Evolutionary conservation across 108 stramenopile species (phyloP), one percentile per base, ranked within the genome.

Genomic region (Discostella stelligeroides): DNA sequence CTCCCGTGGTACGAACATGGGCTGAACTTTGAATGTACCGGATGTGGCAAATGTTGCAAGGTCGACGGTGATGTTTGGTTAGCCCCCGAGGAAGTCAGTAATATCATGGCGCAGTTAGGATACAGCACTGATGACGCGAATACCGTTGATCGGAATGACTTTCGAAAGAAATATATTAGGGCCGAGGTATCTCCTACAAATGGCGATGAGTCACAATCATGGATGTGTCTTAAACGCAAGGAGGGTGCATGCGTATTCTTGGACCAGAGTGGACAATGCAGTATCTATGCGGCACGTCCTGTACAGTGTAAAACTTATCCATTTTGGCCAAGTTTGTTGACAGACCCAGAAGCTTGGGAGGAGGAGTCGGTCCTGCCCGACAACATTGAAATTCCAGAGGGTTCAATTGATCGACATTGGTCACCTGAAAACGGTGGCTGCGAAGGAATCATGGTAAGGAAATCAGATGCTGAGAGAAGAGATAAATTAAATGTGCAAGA

Each of bases 41-140:
- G 60, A 13, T 87, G 84, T 63, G 86, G 84, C 13, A 87, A 85
- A 82, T 87, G 86, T 59, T 87, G 86, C 72, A 70, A 80, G 25
- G 84, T 84, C 21, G 82, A 83, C 28, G 86, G 86, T 6, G 81
- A 80, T 45, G 86, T 87, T 11, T 87, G 81, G 76, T 53, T 87
- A 38, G 63, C 84, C 28, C 84, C 86, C 10, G 79, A 80, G 48
- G 86, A 87, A 66, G 66, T 70, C 11, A 12, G 34, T 17, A 34
- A 30, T 18, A 80, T 80, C 15, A 54, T 48, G 37, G 11, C 53
- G 2, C 58, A 64, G 62, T 80, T 75, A 25, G 73, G 60, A 34
- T 56, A 62, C 39, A 37, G 53, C 17, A 54, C 60, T 34, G n/a
- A 23, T 40, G 30, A 42, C 23, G 15, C 42, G 72, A 47, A 66